phyloP scores from a whole-genome alignment of 305 asterid genomes.

The Fraxinus ornus region DNA sequence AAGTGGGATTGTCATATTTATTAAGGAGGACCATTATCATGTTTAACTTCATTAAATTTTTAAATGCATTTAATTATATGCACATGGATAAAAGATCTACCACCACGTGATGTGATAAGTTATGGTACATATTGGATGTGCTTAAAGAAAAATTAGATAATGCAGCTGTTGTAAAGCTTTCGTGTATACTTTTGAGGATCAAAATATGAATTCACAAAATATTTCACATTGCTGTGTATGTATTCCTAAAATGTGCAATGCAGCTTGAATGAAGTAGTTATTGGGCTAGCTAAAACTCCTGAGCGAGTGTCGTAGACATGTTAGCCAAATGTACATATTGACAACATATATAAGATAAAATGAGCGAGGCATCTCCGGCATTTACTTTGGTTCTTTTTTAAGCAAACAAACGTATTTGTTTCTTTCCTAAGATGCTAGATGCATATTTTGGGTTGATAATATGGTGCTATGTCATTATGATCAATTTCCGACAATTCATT shows the following conservation, averaged over 20 bases:
- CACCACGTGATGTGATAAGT: not conserved
- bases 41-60: not conserved
- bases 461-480: not conserved
- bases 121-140: not conserved
- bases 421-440: not conserved
- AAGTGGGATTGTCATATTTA: slow-evolving; percentile 1
- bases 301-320: not conserved
- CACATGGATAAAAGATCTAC: not conserved
- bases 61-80: slow-evolving; percentile 4
- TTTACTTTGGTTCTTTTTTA: slow-evolving; percentile 3
- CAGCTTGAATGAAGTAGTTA: not conserved
- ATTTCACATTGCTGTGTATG: not conserved
- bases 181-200: not conserved
- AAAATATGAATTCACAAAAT: not conserved
- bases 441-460: not conserved
- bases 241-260: not conserved
- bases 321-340: not conserved
- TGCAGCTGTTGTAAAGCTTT: not conserved
- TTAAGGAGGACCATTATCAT: not conserved
- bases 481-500: slow-evolving; percentile 6
- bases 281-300: not conserved
- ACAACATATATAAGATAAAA: not conserved
- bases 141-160: not conserved
- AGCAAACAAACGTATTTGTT: slow-evolving; percentile 3
- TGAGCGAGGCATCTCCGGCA: not conserved